Conservation (phyloP, 1,139 yeast species). For the Suhomyces bribrorum region DNA sequence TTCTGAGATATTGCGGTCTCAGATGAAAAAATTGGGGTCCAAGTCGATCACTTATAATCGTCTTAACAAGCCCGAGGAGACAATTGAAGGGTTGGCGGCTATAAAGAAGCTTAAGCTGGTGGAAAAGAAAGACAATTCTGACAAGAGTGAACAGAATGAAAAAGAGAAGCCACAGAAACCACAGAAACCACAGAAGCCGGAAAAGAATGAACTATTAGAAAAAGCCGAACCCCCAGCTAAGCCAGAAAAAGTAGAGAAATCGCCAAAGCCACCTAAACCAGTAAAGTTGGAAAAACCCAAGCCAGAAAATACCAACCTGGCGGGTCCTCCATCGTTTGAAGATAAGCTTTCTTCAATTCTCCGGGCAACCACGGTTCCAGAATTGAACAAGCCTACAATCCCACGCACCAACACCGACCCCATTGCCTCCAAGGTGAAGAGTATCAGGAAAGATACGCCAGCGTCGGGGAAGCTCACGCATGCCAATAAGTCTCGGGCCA, state of each 20-base stretch:
- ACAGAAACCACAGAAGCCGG: conserved; percentile 1
- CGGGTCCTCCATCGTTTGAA: conserved; percentile 17
- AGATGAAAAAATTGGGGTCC: conserved; percentile 23
- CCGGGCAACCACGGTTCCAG: conserved; percentile 27
- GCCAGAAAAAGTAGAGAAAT: neutral
- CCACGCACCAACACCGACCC: conserved; percentile 16
- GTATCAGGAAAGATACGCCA: conserved; percentile 10
- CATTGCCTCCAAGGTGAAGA: neutral
- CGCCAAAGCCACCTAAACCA: conserved; percentile 8
- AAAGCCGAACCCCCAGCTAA: conserved; percentile 2
- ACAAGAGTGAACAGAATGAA: conserved; percentile 1
- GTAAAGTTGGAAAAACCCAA: neutral
- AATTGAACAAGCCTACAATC: conserved; percentile 10
- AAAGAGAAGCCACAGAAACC: neutral
- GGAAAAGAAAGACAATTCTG: conserved; percentile 1
- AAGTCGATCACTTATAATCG: conserved; percentile 10
- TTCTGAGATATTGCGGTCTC: conserved; percentile 25
- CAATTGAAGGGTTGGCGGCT: conserved; percentile 21
- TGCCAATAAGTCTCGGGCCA: conserved; percentile 61
- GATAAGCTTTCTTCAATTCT: conserved; percentile 24
- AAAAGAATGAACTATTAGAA: conserved; percentile 9
- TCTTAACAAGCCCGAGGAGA: conserved; percentile 11
- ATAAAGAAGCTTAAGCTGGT: conserved; percentile 17
- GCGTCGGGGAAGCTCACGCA: conserved; percentile 46
- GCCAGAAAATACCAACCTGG: neutral